Percentiles rank a stretch among this genome's conserved stretches.
Evolutionary conservation across 805 yeast species (phyloP).

Genomic region (Kodamaea leandrae): DNA sequence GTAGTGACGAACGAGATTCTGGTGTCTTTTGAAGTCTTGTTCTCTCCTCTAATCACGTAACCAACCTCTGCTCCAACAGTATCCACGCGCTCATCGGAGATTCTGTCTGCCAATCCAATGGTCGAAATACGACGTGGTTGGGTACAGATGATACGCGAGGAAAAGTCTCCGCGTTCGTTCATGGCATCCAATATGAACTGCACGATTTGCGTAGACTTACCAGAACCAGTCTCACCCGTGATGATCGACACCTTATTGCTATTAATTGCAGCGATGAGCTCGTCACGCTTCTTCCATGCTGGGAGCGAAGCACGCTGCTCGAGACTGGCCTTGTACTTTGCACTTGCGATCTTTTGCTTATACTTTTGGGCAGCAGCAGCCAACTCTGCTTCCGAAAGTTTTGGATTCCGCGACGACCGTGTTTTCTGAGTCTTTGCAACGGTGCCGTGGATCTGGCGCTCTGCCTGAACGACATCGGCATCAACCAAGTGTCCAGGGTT

Average conservation of each 20-base stretch:
- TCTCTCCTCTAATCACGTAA: constrained; percentile 86
- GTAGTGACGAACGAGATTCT: constrained; percentile 87
- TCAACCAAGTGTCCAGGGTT: constrained; percentile 68
- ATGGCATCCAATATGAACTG: constrained; percentile 81
- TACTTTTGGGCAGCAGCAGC: constrained; percentile 6
- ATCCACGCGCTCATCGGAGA: constrained; percentile 74
- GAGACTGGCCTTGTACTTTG: constrained; percentile 33
- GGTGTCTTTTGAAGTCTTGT: constrained; percentile 57
- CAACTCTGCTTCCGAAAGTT: not conserved
- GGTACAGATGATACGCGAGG: constrained; percentile 72
- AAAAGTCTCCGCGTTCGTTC: constrained; percentile 46
- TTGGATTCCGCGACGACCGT: not conserved
- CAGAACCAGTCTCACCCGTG: constrained; percentile 98
- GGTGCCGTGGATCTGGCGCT: not conserved
- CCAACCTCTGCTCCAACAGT: constrained; percentile 77
- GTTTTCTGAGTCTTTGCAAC: not conserved
- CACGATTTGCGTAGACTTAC: constrained; percentile 92
- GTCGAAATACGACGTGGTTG: constrained; percentile 97
- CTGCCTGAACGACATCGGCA: constrained; percentile 1
- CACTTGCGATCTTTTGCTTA: not conserved
- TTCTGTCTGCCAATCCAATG: constrained; percentile 90
- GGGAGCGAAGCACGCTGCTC: constrained; percentile 60
- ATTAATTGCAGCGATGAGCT: constrained; percentile 55
- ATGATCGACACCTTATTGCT: constrained; percentile 66
- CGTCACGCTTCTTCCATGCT: constrained; percentile 71